phyloP scores from a whole-genome alignment of 352 stramenopile species.

The Phytophthora hybrid region DNA sequence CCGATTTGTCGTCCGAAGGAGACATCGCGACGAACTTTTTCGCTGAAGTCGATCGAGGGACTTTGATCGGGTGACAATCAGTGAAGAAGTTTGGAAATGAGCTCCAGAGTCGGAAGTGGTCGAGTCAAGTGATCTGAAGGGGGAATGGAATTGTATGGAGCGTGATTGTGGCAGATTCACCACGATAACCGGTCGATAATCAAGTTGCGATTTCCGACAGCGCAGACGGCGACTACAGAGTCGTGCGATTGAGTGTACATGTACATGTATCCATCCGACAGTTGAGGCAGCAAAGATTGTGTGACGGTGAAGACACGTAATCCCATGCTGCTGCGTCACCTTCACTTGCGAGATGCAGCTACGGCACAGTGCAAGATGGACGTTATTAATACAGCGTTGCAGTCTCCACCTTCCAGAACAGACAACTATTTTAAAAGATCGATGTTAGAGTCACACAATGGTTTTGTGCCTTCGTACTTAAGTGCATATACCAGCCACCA shows the following conservation, averaged over 20 bases:
- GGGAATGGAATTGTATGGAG: neutral
- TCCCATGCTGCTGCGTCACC: neutral
- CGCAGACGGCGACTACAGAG: neutral
- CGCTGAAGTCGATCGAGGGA: neutral
- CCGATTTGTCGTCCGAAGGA: neutral
- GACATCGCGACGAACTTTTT: neutral
- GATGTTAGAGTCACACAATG: too few species aligned
- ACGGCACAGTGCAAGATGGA: too few species aligned
- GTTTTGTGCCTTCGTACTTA: too few species aligned
- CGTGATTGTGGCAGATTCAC: neutral
- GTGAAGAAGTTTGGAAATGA: constrained; percentile 8
- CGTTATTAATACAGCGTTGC: too few species aligned
- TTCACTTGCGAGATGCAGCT: neutral
- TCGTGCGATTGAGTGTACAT: neutral
- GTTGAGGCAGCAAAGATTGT: neutral
- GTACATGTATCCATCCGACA: constrained; percentile 2
- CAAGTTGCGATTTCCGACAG: neutral
- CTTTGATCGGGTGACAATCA: neutral
- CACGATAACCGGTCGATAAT: neutral
- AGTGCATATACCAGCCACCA: too few species aligned
- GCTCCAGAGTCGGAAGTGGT: neutral
- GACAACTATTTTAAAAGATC: too few species aligned
- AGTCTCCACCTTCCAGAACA: too few species aligned
- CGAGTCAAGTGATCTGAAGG: neutral
- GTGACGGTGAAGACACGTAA: neutral